A percentile compares a stretch with the other conserved stretches of the same genome.
These are phyloP conservation scores for Populus davidiana DNA, from an alignment of 345 rosid species.

Conservation along the genomic window DNA sequence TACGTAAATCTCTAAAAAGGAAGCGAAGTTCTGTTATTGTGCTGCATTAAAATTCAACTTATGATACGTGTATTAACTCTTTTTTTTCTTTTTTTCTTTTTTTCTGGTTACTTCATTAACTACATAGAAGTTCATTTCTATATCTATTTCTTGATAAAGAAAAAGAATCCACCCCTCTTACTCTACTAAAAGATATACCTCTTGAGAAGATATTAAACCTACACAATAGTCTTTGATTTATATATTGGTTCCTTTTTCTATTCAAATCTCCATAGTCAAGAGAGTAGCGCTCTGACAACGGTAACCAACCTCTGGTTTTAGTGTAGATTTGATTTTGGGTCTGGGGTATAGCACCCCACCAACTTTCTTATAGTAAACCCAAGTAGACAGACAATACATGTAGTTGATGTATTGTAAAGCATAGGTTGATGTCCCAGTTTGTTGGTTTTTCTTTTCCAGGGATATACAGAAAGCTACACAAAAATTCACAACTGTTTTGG, in stretches of 20 bases:
- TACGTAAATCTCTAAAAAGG: conserved; percentile 32
- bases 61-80: background rate
- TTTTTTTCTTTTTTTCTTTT: too few relatives aligned
- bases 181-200: background rate
- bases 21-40: background rate
- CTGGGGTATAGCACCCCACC: background rate
- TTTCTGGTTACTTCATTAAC: background rate
- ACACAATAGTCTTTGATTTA: background rate
- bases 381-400: background rate
- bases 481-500: conserved; percentile 71
- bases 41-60: background rate
- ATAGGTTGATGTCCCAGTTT: background rate
- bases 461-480: conserved; percentile 93
- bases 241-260: background rate
- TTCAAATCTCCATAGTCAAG: background rate
- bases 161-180: background rate
- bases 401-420: background rate
- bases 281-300: background rate
- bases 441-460: conserved; percentile 38
- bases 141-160: background rate
- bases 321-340: background rate
- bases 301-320: background rate
- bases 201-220: background rate
- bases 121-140: background rate
- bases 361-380: background rate